Evolutionary conservation across 2,329 filamentous ascomycete genomes (phyloP).

Genomic region (Tolypocladium tundrense): DNA sequence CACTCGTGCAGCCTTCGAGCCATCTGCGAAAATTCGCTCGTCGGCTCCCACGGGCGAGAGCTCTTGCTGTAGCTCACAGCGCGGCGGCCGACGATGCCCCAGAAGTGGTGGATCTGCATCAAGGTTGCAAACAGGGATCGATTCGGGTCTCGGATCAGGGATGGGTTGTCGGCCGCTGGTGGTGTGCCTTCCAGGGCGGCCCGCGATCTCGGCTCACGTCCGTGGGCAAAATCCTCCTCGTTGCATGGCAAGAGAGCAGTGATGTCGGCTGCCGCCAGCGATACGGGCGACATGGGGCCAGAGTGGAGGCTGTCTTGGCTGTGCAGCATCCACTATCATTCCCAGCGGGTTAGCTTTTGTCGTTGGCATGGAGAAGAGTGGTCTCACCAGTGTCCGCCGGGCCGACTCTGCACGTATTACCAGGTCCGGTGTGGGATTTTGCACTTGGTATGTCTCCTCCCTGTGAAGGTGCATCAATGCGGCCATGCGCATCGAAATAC

Average conservation of each 20-base stretch:
- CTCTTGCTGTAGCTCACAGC: conserved; percentile 34
- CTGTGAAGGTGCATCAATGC: conserved; percentile 43
- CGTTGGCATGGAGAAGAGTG: background rate
- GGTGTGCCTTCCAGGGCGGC: conserved; percentile 44
- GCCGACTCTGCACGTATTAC: conserved; percentile 44
- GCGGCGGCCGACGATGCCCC: conserved; percentile 40
- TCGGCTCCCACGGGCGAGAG: conserved; percentile 32
- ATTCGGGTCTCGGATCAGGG: conserved; percentile 28
- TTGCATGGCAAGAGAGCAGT: conserved; percentile 42
- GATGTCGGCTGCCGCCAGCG: conserved; percentile 41
- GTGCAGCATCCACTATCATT: conserved; percentile 44
- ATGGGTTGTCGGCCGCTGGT: conserved; percentile 35
- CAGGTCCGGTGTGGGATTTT: conserved; percentile 30
- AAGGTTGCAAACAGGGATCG: conserved; percentile 45
- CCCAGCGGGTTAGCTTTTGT: background rate
- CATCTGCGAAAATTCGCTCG: conserved; percentile 37
- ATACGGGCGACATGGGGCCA: conserved; percentile 38
- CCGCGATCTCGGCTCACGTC: conserved; percentile 35
- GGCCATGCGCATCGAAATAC: conserved; percentile 46
- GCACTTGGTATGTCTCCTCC: conserved; percentile 41
- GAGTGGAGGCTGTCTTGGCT: conserved; percentile 49
- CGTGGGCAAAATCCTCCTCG: conserved; percentile 40
- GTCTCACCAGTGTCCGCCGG: conserved; percentile 39
- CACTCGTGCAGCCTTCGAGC: conserved; percentile 33
- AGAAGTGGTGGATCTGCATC: conserved; percentile 44